Evolutionary conservation across 352 stramenopile species (phyloP), one percentile per base, ranked within the genome.

Genomic region (Globisporangium cystogenes): DNA sequence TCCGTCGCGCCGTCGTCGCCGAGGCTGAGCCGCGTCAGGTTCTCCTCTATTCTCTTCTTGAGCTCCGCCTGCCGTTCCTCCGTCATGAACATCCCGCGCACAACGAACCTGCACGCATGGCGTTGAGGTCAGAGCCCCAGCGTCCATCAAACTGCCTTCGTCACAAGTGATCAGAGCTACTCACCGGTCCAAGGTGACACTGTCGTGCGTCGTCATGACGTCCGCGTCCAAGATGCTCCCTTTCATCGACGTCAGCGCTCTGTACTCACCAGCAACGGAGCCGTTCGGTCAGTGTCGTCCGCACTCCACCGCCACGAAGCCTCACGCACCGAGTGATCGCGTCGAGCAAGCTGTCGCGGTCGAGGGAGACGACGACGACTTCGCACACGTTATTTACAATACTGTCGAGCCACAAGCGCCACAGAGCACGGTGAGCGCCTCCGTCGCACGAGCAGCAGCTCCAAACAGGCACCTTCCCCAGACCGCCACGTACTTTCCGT

Each of bases 161-260:
- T n/a, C 37, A 12, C 15, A 43, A 18, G 18, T 23, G 37, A 5
- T 23, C 37, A n/a, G n/a, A 8, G 24, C 3, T 20, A 54, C 60
- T 18, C 29, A 80, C 65, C 72, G 54, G 55, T 94, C 83, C 14
- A 94, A 62, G 23, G 84, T 75, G 15, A 89, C 82, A 41, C 81
- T 74, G 36, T 93, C 83, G 33, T 76, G 70, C 1, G 83, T 93
- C 3, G 83, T 93, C 83, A 93, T 93, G 24, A 93, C 83, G 52
- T 93, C 81, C 1, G 83, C 83, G 48, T 94, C 83, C 55, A 90
- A 57, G 60, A 94, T 94, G 39, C 84, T 92, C 23, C 83, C 83
- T 61, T 92, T 93, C 74, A 93, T 87, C 27, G 68, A 77, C 18
- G 83, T 92, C 26, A 93, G 63, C 0, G 68, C 83, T 10, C 82